phyloP scores from a whole-genome alignment of 805 yeast genomes.

The Metschnikowia sp. region DNA sequence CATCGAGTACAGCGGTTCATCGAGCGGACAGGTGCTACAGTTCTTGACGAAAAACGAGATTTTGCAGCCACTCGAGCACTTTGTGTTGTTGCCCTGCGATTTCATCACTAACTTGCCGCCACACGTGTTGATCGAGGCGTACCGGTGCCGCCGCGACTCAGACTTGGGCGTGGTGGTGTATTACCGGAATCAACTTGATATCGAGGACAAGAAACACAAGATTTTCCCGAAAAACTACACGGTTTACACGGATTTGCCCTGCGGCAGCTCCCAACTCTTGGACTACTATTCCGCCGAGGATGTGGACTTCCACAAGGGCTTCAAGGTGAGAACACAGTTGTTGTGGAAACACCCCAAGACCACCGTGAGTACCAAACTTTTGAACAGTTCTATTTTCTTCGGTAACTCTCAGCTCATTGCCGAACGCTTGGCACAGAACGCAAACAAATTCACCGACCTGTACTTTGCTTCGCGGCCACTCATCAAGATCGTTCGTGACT shows the following conservation, averaged over 20 bases:
- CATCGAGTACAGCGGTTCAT: constrained; percentile 17
- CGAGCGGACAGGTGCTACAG: constrained; percentile 63
- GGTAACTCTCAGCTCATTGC: constrained; percentile 46
- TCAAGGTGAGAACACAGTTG: constrained; percentile 80
- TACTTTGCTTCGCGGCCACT: constrained; percentile 48
- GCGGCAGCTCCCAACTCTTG: constrained; percentile 50
- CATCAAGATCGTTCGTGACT: constrained; percentile 72
- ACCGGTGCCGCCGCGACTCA: constrained; percentile 62
- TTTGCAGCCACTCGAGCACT: constrained; percentile 36
- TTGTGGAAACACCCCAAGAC: constrained; percentile 84
- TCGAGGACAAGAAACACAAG: constrained; percentile 65
- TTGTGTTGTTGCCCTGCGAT: constrained; percentile 91
- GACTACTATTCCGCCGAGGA: constrained; percentile 70
- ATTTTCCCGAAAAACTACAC: constrained; percentile 65
- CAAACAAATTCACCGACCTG: constrained; percentile 30
- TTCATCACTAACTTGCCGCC: constrained; percentile 92
- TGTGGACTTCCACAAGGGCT: constrained; percentile 66
- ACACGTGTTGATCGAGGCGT: constrained; percentile 78
- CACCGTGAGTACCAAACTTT: constrained; percentile 68
- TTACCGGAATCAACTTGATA: constrained; percentile 71
- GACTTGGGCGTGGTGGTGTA: constrained; percentile 75
- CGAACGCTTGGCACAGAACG: constrained; percentile 43
- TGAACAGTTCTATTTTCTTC: constrained; percentile 65
- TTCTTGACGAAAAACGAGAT: constrained; percentile 42
- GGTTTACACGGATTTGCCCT: constrained; percentile 49